These are phyloP conservation scores for Ploettnerulaceae sp. DNA, from an alignment of 2,329 filamentous ascomycete species.

Conservation along the genomic window DNA sequence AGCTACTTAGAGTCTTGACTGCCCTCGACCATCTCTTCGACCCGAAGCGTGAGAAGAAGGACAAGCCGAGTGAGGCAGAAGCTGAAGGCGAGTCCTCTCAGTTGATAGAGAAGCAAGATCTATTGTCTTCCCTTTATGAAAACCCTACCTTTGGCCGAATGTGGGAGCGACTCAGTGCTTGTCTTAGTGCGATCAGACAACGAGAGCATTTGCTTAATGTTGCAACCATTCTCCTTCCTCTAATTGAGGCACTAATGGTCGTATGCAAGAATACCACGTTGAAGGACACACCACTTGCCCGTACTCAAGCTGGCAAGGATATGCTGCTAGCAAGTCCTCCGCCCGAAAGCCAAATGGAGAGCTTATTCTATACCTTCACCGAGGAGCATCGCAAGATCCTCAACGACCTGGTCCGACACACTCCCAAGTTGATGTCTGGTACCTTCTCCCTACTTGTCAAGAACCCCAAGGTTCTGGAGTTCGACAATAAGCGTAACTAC, in stretches of 20 bases:
- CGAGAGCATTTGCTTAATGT: slow-evolving; percentile 96
- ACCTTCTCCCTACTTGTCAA: slow-evolving; percentile 95
- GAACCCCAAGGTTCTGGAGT: slow-evolving; percentile 97
- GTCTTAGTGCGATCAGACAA: slow-evolving; percentile 80
- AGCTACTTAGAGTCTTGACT: slow-evolving; percentile 84
- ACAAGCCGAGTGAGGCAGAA: slow-evolving; percentile 40
- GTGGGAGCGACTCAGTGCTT: slow-evolving; percentile 89
- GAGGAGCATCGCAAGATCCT: slow-evolving; percentile 96
- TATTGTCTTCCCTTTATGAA: slow-evolving; percentile 84
- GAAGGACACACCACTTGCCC: slow-evolving; percentile 33
- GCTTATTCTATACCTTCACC: slow-evolving; percentile 93
- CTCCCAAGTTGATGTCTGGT: slow-evolving; percentile 96
- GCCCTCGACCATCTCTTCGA: slow-evolving; percentile 96
- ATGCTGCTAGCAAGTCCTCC: slow-evolving; percentile 69
- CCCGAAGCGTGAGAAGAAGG: slow-evolving; percentile 58
- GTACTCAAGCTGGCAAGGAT: slow-evolving; percentile 52
- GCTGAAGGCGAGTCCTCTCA: slow-evolving; percentile 50
- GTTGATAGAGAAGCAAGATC: slow-evolving; percentile 68
- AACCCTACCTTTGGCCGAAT: slow-evolving; percentile 84
- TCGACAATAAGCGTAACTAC: slow-evolving; percentile 99
- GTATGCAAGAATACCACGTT: slow-evolving; percentile 93
- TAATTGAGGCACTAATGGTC: slow-evolving; percentile 97
- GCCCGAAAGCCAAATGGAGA: slow-evolving; percentile 78
- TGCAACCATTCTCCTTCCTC: slow-evolving; percentile 85
- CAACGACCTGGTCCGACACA: slow-evolving; percentile 94